A percentile compares a stretch with the other conserved stretches of the same genome.
Evolutionary conservation across 495 filamentous ascomycete genomes (phyloP).

Genomic region (Aspergillus taichungensis): DNA sequence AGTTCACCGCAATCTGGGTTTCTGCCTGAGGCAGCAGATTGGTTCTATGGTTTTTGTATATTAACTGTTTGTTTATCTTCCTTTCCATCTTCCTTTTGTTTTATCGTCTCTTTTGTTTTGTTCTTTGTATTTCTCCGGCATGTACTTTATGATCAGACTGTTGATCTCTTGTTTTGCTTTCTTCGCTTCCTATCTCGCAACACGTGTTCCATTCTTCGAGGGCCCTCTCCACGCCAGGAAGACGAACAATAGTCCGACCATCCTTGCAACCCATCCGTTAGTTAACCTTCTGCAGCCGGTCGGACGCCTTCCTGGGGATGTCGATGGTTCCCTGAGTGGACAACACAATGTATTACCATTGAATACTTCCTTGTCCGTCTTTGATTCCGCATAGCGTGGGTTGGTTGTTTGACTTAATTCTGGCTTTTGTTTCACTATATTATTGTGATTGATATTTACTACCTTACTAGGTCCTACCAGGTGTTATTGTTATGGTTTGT

Average conservation of each 20-base stretch:
- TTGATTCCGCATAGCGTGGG: conserved; percentile 19
- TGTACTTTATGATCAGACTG: neutral
- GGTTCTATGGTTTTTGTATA: conserved; percentile 4
- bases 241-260: neutral
- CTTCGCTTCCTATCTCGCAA: conserved; percentile 6
- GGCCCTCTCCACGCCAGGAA: neutral
- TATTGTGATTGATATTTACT: too few relatives aligned
- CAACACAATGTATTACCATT: conserved; percentile 7
- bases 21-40: too few relatives aligned
- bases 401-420: conserved; percentile 5
- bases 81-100: neutral
- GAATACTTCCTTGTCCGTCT: conserved; percentile 2
- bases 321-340: neutral
- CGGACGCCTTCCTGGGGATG: neutral
- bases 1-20: too few relatives aligned
- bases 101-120: neutral
- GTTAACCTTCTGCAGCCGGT: conserved; percentile 3
- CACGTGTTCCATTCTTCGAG: conserved; percentile 13
- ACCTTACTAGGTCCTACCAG: too few relatives aligned
- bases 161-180: neutral
- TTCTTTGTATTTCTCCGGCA: neutral
- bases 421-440: neutral
- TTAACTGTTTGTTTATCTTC: neutral
- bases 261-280: conserved; percentile 4
- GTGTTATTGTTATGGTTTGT: too few relatives aligned